Evolutionary conservation across 805 yeast species (phyloP).

Genomic region (Saccharomycopsis oosterbeekiorum): DNA sequence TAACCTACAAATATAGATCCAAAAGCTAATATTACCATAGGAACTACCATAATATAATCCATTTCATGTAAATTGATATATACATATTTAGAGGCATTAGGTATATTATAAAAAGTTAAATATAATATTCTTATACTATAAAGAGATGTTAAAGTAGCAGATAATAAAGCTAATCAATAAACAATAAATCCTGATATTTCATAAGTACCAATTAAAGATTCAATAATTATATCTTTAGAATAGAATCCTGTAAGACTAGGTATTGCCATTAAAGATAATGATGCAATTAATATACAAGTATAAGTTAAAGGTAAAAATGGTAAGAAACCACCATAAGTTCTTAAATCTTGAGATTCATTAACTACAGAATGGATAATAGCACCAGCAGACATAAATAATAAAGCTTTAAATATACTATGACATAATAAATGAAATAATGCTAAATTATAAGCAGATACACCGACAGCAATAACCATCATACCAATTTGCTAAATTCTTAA

Average conservation of each 20-base stretch:
- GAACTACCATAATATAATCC: conserved; percentile 17
- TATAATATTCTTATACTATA: conserved; percentile 22
- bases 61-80: conserved; percentile 21
- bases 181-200: conserved; percentile 20
- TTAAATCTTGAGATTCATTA: conserved; percentile 22
- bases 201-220: conserved; percentile 21
- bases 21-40: conserved; percentile 22
- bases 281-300: conserved; percentile 21
- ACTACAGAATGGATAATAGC: conserved; percentile 20
- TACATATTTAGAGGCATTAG: conserved; percentile 17
- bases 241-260: conserved; percentile 22
- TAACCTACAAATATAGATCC: conserved; percentile 22
- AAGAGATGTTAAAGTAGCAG: conserved; percentile 22
- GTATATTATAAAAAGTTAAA: conserved; percentile 20
- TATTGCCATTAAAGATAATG: conserved; percentile 22
- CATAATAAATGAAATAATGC: conserved; percentile 19
- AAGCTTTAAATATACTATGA: conserved; percentile 21
- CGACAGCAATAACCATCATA: conserved; percentile 19
- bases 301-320: conserved; percentile 21
- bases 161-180: conserved; percentile 21
- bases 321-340: conserved; percentile 20
- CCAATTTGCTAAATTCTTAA: conserved; percentile 15
- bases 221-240: conserved; percentile 22
- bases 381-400: conserved; percentile 21
- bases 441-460: conserved; percentile 19